Evolutionary conservation across 176 grass and related monocot species (phyloP), one percentile per base, ranked within the genome.

Genomic region (Sorghum bicolor): DNA sequence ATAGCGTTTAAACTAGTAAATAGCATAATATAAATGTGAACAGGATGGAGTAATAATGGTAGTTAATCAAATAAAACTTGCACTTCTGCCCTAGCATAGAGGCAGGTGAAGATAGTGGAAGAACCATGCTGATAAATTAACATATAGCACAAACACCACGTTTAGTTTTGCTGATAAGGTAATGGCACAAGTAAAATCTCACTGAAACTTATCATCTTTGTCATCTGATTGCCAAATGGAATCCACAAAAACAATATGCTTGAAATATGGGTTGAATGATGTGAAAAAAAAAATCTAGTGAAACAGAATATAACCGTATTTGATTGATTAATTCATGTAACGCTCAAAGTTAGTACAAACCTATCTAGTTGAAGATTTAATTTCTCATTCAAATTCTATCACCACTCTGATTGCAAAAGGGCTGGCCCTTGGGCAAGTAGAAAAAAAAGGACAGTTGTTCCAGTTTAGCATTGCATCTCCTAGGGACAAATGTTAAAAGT

Each of bases 141-240:
- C n/a, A 38, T 22, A 47, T 28, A 67, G 62, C 38, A 34, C 15
- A 38, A 13, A n/a, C 13, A 72, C 3, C 25, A 72, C 36, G 34
- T 29, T 11, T 81, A 30, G 65, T 55, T 3, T 76, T 34, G 26
- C 37, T 30, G 48, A 47, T 67, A 68, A 67, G 71, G 34, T 55
- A 87, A 76, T 13, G n/a, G 39, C 78, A 75, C 22, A 75, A 50
- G 34, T 36, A 52, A 76, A 77, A 77, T 41, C 57, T 63, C 57
- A 28, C n/a, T 26, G 55, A 17, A 74, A 72, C 69, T 25, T 17
- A 72, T 43, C 25, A 40, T 26, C 29, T 70, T 26, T 17, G 37
- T 58, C 28, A 31, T 78, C 83, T 5, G 20, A 77, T 78, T 70
- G 3, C 9, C 50, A 53, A 53, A 33, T 19, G 40, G 68, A 43